Base-by-base conservation (phyloP, 2,329 filamentous ascomycete species). In the Trichoderma arundinaceum region DNA sequence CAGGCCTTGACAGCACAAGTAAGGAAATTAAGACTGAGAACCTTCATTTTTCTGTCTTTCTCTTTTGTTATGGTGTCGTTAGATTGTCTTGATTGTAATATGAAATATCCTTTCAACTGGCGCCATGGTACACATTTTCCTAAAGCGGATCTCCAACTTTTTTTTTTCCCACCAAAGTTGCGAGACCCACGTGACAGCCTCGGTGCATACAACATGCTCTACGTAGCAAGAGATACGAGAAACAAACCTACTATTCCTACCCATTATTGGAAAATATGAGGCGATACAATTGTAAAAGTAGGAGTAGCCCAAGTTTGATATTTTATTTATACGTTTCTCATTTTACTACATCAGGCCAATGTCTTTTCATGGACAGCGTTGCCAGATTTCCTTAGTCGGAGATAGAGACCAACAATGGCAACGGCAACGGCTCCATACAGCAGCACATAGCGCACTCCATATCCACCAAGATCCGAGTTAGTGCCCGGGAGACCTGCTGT, bases 1-100 rank as follows among this genome's bases (percentile, higher is more conserved):
- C 95, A 99, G 65, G 91, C 84, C 84, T 97, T 98, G 76, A 96
- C 91, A 68, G 95, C 94, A 83, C 95, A 99, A 73, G 92, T 95
- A 70, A 98, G 83, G 80, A 99, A 99, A 81, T 98, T 98, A 74
- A 96, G 89, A 68, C 93, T 97, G 60, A 98, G 87, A 69, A 98
- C 83, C 79, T 98, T 98, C 95, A 99, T 99, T 38, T 38, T 13
- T 51, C 39, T 19, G 12, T 4, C 13, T 35, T 3, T 35, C 35
- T 13, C 8, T n/a, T 41, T 64, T 64, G 12, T n/a, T 22, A 38
- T n/a, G 3, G 44, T 59, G 32, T 49, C n/a, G 41, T 35, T 41
- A 32, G 1, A 13, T 35, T 33, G 12, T 38, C 35, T 10, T 28
- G 44, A 46, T 58, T 44, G 48, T 4, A 32, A 4, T 12, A 48